Evolutionary conservation across 2,329 filamentous ascomycete species (phyloP).

Genomic region (Camillea tinctor): DNA sequence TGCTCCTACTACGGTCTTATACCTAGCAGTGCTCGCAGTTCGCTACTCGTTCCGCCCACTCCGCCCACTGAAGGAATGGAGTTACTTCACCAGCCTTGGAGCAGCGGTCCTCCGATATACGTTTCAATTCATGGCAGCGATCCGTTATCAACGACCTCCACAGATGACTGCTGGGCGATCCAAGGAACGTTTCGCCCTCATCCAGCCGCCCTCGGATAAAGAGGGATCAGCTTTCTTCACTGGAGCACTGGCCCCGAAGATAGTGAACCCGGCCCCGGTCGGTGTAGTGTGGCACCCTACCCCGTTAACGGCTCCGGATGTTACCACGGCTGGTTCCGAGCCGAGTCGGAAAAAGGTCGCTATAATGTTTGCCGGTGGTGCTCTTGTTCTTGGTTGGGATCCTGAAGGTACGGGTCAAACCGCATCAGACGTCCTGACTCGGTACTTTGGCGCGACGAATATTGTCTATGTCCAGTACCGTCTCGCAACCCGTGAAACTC

Average conservation of each 20-base stretch:
- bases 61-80: slow-evolving; percentile 19
- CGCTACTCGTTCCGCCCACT: slow-evolving; percentile 9
- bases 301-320: background rate
- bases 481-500: slow-evolving; percentile 5
- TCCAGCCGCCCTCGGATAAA: slow-evolving; percentile 3
- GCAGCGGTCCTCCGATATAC: slow-evolving; percentile 7
- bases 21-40: slow-evolving; percentile 12
- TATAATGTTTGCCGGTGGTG: slow-evolving; percentile 10
- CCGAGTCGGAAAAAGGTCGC: slow-evolving; percentile 10
- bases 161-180: slow-evolving; percentile 11
- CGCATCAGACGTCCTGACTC: slow-evolving; percentile 3
- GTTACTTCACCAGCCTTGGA: slow-evolving; percentile 8
- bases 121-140: slow-evolving; percentile 8
- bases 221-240: slow-evolving; percentile 2
- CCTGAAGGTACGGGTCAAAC: background rate
- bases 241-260: slow-evolving; percentile 9
- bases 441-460: slow-evolving; percentile 9
- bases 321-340: background rate
- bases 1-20: background rate
- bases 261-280: slow-evolving; percentile 13
- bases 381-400: slow-evolving; percentile 18
- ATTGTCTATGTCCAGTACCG: slow-evolving; percentile 18
- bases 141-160: slow-evolving; percentile 10
- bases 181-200: slow-evolving; percentile 11
- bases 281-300: slow-evolving; percentile 16